phyloP scores from a whole-genome alignment of 768 basidiomycete species.

The Vishniacozyma victoriae region DNA sequence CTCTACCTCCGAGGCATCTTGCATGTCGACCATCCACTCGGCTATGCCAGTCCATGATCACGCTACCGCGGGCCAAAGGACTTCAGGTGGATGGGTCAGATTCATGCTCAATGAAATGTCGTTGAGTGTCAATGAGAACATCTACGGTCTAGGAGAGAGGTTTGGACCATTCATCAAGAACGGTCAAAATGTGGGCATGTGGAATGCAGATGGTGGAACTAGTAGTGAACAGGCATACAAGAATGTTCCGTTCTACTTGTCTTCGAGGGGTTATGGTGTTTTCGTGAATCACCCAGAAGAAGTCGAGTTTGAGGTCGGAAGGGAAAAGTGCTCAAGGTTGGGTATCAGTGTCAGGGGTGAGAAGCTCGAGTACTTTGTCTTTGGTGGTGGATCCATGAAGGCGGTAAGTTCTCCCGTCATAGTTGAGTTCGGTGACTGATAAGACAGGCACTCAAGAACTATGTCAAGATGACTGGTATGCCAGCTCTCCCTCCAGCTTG shows the following conservation, averaged over 20 bases:
- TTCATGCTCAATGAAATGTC: constrained; percentile 53
- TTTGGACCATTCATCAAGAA: constrained; percentile 72
- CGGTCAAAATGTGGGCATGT: constrained; percentile 56
- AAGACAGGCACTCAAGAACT: constrained; percentile 21
- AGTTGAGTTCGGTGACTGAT: not conserved
- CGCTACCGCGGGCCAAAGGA: constrained; percentile 49
- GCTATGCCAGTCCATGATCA: constrained; percentile 12
- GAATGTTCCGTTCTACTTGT: constrained; percentile 43
- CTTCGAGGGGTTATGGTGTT: constrained; percentile 59
- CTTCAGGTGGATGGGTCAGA: constrained; percentile 19
- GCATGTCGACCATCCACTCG: constrained; percentile 53
- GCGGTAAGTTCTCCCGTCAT: constrained; percentile 51
- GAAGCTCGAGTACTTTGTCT: constrained; percentile 64
- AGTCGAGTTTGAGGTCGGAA: constrained; percentile 60
- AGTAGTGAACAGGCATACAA: constrained; percentile 46
- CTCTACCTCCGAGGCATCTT: constrained; percentile 52
- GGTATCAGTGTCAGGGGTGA: constrained; percentile 62
- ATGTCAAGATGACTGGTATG: constrained; percentile 21
- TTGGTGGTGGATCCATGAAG: constrained; percentile 63
- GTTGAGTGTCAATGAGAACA: constrained; percentile 62
- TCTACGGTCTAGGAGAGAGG: constrained; percentile 70
- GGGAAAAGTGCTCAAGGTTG: constrained; percentile 46
- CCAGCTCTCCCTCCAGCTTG: constrained; percentile 58
- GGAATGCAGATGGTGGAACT: constrained; percentile 73
- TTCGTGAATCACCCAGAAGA: constrained; percentile 68